A percentile compares a stretch with the other conserved stretches of the same genome.
Conservation (phyloP, 257 asterid genomes). For the Petrea volubilis region DNA sequence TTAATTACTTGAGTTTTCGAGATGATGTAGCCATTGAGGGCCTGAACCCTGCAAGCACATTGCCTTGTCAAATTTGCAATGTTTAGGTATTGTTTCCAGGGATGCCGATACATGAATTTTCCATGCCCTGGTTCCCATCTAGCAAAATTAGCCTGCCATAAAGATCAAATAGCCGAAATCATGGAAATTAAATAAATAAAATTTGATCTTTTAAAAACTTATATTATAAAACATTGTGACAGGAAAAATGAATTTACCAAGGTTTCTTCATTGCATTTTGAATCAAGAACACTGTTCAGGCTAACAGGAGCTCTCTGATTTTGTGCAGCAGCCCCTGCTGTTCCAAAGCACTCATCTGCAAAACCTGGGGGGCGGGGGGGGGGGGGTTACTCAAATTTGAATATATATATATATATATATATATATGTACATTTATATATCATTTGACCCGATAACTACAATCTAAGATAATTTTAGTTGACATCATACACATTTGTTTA, state of each 20-base stretch:
- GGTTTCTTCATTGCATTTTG: slow-evolving; percentile 60
- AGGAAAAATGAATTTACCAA: slow-evolving; percentile 47
- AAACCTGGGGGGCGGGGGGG: no score
- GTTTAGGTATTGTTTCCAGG: slow-evolving; percentile 82
- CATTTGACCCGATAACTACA: no score
- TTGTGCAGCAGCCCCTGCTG: slow-evolving; percentile 25
- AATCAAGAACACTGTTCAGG: slow-evolving; percentile 56
- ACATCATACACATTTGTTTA: no score
- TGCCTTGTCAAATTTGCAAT: slow-evolving; percentile 62
- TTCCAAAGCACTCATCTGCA: slow-evolving; percentile 32
- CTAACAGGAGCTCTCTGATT: slow-evolving; percentile 15
- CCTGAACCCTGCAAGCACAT: slow-evolving; percentile 57
- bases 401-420: no score
- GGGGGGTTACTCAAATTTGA: no score
- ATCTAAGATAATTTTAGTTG: no score
- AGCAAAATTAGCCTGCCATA: slow-evolving; percentile 75
- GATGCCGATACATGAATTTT: slow-evolving; percentile 66
- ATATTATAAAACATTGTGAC: background rate
- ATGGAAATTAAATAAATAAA: background rate
- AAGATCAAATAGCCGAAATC: background rate
- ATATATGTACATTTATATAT: background rate
- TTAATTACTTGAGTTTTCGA: slow-evolving; percentile 46
- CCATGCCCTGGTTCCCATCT: slow-evolving; percentile 94
- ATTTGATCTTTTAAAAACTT: background rate
- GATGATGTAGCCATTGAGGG: slow-evolving; percentile 50